A percentile compares a stretch with the other conserved stretches of the same genome.
phyloP scores from a whole-genome alignment of 208 protist species.

The Acanthamoeba healyi region DNA sequence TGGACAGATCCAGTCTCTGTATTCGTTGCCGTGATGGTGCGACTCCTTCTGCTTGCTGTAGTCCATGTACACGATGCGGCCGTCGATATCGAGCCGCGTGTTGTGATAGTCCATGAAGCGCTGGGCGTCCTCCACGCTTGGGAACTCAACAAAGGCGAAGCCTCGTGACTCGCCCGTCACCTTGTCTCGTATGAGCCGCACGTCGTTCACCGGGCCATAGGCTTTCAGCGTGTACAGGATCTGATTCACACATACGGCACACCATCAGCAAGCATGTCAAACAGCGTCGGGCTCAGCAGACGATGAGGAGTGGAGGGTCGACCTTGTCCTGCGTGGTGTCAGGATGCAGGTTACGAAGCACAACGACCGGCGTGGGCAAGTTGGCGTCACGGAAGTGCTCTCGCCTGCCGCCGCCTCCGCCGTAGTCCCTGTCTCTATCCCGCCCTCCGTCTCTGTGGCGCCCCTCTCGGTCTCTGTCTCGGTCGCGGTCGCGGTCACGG shows the following conservation, averaged over 20 bases:
- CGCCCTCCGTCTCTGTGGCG: not conserved
- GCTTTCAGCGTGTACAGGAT: slow-evolving; percentile 29
- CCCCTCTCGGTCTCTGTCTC: not conserved
- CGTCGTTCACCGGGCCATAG: slow-evolving; percentile 55
- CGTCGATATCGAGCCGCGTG: slow-evolving; percentile 8
- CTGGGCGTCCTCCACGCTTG: slow-evolving; percentile 47
- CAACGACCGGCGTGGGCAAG: not conserved
- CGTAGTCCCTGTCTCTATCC: not conserved
- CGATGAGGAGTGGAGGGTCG: not conserved
- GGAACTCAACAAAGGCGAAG: slow-evolving; percentile 73
- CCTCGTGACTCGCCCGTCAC: slow-evolving; percentile 63
- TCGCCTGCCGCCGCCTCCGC: not conserved
- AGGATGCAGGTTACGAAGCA: slow-evolving; percentile 16
- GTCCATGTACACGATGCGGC: slow-evolving; percentile 18
- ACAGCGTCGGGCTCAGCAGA: not conserved
- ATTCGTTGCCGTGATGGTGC: not conserved
- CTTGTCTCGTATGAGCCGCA: slow-evolving; percentile 71
- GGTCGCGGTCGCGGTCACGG: not conserved
- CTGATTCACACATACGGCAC: slow-evolving; percentile 10
- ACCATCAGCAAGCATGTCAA: not conserved
- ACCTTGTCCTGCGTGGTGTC: slow-evolving; percentile 67
- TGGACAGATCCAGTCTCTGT: slow-evolving; percentile 61
- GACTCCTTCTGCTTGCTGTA: slow-evolving; percentile 54
- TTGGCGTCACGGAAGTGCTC: no score
- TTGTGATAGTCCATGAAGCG: slow-evolving; percentile 64